Evolutionary conservation across 805 yeast genomes (phyloP), one percentile per base, ranked within the genome.

Genomic region (Wickerhamiella nectarea): DNA sequence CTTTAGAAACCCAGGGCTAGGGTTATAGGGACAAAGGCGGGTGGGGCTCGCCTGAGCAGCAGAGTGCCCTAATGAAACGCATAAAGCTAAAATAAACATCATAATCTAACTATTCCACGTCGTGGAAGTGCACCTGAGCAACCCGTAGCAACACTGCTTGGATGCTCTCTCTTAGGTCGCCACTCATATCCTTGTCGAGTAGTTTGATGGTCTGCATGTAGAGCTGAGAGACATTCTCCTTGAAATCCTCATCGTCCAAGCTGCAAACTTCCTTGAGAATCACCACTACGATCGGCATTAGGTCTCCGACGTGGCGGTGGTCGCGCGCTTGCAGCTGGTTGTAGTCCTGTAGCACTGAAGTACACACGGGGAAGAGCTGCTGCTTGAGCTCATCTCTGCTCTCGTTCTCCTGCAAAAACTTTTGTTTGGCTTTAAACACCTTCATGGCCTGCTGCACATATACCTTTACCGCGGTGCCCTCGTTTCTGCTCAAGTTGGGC

Each of bases 261-360:
- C 78, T 82, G 38, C 75, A 74, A 55, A 78, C 80, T 2, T 94
- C 95, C 58, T 81, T 86, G 50, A 80, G 65, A 19, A 91, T 80
- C 58, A 82, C 94, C 26, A 83, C 80, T 33, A 89, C 85, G 15
- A 91, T 96, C 0, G 97, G 96, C 54, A 81, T 71, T 93, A 96
- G 80, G 3, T 93, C 78, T 14, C 74, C 69, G 36, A 89, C 76
- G 59, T 83, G 83, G 55, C 94, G 74, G 41, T 74, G 76, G 60
- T 82, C 89, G 5, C 75, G 62, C 43, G 66, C 67, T 49, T 81
- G 94, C 52, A 87, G 69, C 1, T 71, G 68, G 25, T 77, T 71
- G 59, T 76, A 87, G 48, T 87, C 75, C 45, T 72, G 72, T 20
- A 86, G 71, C 24, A 89, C 79, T 5, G 74, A 68, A 7, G 72